A percentile compares a stretch with the other conserved stretches of the same genome.
phyloP scores from a whole-genome alignment of 2,329 filamentous ascomycete species.

The Hypoxylon sp. region DNA sequence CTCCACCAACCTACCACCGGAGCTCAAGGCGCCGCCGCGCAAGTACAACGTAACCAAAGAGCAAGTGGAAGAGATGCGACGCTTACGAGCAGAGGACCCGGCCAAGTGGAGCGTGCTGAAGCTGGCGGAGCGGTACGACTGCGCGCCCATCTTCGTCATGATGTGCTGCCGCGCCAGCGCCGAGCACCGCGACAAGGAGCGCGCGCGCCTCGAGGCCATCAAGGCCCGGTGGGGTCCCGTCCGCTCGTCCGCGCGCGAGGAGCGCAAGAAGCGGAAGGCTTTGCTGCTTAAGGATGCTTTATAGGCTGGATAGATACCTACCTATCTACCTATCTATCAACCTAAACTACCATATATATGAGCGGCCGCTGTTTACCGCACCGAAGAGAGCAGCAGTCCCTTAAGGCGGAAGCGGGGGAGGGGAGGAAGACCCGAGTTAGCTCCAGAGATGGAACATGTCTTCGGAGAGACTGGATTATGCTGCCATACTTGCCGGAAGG shows the following conservation, averaged over 20 bases:
- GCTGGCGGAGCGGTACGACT: constrained; percentile 69
- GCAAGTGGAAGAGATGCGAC: constrained; percentile 73
- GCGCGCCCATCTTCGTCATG: constrained; percentile 70
- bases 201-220: constrained; percentile 62
- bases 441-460: neutral
- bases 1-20: constrained; percentile 42
- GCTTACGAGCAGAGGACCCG: constrained; percentile 68
- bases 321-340: neutral
- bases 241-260: constrained; percentile 68
- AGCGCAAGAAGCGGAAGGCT: constrained; percentile 67
- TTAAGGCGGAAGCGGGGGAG: neutral
- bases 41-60: constrained; percentile 67
- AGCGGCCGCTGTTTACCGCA: no score
- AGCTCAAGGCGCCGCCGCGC: constrained; percentile 31
- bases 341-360: neutral
- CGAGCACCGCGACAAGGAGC: constrained; percentile 64
- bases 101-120: constrained; percentile 67
- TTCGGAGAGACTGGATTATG: neutral
- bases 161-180: constrained; percentile 67
- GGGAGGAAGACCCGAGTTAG: neutral
- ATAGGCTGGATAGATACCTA: constrained; percentile 49
- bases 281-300: constrained; percentile 68
- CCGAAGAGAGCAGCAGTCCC: neutral
- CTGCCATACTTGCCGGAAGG: neutral
- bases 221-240: constrained; percentile 72